Percentiles rank a stretch among this genome's conserved stretches.
Conservation (phyloP, 2,329 filamentous ascomycete genomes). For the Coleophoma eucalyptorum region DNA sequence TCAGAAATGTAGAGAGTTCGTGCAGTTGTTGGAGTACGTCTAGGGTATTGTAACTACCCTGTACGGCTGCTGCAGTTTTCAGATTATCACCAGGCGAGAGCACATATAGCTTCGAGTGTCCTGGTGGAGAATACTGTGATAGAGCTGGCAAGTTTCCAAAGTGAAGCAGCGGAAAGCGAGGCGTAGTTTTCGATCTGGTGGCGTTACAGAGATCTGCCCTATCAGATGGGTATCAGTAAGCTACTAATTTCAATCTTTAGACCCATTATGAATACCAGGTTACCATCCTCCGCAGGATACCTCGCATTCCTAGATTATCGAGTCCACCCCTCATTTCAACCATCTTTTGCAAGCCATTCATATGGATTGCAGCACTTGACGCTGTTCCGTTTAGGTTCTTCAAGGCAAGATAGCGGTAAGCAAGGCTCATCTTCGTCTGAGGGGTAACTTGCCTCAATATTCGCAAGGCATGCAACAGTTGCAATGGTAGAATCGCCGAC, state of each 20-base stretch:
- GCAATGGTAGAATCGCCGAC: not conserved
- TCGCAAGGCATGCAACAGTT: not conserved
- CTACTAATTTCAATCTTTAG: not conserved
- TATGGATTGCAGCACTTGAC: not conserved
- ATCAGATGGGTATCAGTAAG: not conserved
- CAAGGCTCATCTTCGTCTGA: not conserved
- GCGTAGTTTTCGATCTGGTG: not conserved
- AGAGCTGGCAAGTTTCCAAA: not conserved
- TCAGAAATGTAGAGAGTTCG: not conserved
- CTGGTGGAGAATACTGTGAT: not conserved
- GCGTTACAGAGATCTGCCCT: not conserved
- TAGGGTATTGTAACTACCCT: not conserved
- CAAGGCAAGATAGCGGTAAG: not conserved
- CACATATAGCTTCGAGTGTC: not conserved
- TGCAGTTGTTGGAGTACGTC: not conserved
- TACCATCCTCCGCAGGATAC: slow-evolving; percentile 1
- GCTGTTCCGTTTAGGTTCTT: not conserved
- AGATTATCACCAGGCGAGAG: not conserved
- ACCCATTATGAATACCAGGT: not conserved
- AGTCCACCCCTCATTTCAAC: not conserved
- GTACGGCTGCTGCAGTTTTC: not conserved
- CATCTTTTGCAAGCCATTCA: not conserved
- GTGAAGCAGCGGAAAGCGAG: not conserved
- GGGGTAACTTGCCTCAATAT: not conserved
- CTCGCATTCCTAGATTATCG: not conserved